Evolutionary conservation across 2,329 filamentous ascomycete genomes (phyloP).

Genomic region (Fusarium compactum): DNA sequence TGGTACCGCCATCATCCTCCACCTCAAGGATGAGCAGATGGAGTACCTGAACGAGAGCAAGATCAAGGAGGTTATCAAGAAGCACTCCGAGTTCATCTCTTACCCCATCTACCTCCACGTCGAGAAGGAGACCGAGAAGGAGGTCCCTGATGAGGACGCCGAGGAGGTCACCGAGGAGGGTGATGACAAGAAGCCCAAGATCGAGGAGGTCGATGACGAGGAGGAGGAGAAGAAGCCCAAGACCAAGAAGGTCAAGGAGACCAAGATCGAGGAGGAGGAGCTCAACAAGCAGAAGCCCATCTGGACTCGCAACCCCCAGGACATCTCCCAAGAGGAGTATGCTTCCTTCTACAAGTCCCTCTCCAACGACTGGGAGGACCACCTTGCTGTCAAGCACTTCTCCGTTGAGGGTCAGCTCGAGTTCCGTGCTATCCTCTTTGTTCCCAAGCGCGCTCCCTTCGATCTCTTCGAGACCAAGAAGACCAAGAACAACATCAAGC

Average conservation of each 20-base stretch:
- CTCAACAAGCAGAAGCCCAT: constrained; percentile 99
- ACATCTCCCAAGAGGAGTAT: constrained; percentile 97
- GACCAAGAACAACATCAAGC: constrained; percentile 99
- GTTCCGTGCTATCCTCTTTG: constrained; percentile 99
- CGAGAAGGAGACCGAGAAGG: constrained; percentile 98
- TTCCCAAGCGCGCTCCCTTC: constrained; percentile 99
- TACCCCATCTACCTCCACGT: constrained; percentile 99
- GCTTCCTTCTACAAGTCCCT: constrained; percentile 99
- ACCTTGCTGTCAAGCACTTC: constrained; percentile 99
- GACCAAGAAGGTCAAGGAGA: constrained; percentile 99
- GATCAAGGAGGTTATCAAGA: constrained; percentile 99
- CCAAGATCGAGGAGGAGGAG: constrained; percentile 98
- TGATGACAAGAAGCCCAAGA: constrained; percentile 95
- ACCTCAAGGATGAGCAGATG: constrained; percentile 98
- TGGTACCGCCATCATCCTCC: constrained; percentile 97
- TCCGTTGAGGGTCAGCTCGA: constrained; percentile 99
- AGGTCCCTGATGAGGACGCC: constrained; percentile 95
- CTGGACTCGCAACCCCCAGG: constrained; percentile 97
- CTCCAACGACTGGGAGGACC: constrained; percentile 99
- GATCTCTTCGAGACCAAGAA: constrained; percentile 99
- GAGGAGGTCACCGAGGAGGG: constrained; percentile 72
- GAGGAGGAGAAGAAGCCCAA: constrained; percentile 95
- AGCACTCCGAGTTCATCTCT: constrained; percentile 99
- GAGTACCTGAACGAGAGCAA: constrained; percentile 99
- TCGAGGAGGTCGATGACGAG: constrained; percentile 90